Evolutionary conservation across 2,329 filamentous ascomycete genomes (phyloP), one percentile per base, ranked within the genome.

Genomic region (Cladophialophora carrionii): DNA sequence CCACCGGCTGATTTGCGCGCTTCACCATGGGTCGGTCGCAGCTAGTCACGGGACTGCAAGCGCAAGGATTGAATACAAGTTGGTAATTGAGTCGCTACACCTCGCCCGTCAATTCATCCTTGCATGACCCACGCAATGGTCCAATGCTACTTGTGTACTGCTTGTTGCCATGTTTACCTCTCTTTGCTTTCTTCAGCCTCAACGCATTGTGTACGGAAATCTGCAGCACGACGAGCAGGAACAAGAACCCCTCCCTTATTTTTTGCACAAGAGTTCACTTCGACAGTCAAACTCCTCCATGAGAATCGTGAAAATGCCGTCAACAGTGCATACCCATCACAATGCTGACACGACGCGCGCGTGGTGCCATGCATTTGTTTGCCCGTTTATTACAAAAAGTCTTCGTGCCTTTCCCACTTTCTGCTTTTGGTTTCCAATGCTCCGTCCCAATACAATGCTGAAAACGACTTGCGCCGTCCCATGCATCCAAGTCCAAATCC

Each of bases 251-350:
- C 53, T 58, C 63, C 58, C 22, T 53, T 26, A 43, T 24, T 32
- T 52, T 52, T 52, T 24, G 57, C 57, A 60, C 29, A 53, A 34
- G 57, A 60, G 57, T 54, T 34, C 51, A n/a, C 43, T 37, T 60
- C 4, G 32, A 10, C 26, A 59, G 48, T 41, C 46, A 64, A 65
- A 49, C 41, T 64, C 63, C 63, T 59, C 63, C 66, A 57, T 63
- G 61, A 65, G 63, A 68, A 68, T 68, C 66, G 58, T 66, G 32
- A 68, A 65, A 53, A 60, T 34, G 49, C 59, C 55, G 37, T 62
- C 56, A 37, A 51, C 46, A 32, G 24, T 53, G 57, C 60, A 57
- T 61, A 52, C 58, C 61, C 49, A 55, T 60, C 56, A 58, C 56
- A 49, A 49, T 48, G 56, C 26, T 26, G n/a, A n/a, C 41, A n/a